Percentiles rank a stretch among this genome's conserved stretches.
These are phyloP conservation scores for Plasmodium knowlesi DNA, from an alignment of 169 alveolate genomes.

Conservation along the genomic window DNA sequence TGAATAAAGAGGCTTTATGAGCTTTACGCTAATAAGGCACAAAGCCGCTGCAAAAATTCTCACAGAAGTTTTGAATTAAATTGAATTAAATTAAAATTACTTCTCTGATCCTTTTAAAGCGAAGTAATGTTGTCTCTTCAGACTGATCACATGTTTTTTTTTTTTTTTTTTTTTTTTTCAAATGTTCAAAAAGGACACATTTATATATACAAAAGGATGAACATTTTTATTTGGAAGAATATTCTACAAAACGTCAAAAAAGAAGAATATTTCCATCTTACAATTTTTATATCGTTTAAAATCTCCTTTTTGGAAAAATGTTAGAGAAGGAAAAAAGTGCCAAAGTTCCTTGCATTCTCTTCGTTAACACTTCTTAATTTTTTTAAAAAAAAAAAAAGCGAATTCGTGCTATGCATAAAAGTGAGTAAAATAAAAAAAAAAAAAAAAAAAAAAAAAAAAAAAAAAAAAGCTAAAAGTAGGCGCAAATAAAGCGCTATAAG, in stretches of 20 bases:
- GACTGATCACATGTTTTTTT: not conserved
- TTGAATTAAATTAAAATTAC: not conserved
- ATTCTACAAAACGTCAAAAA: not conserved
- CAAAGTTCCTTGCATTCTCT: not conserved
- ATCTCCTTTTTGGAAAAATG: slow-evolving; percentile 15
- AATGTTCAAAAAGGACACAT: not conserved
- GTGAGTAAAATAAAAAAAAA: not conserved
- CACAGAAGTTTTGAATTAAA: not conserved
- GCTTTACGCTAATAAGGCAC: not conserved
- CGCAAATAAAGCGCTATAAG: not conserved
- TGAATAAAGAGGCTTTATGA: not conserved
- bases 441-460: not conserved
- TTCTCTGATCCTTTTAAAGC: not conserved
- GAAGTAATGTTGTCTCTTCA: not conserved
- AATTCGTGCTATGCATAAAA: slow-evolving; percentile 1
- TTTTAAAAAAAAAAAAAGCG: not conserved
- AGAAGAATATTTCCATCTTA: not conserved
- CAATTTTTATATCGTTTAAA: not conserved
- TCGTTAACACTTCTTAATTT: not conserved
- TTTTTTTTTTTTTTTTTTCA: not conserved
- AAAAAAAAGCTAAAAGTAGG: not conserved
- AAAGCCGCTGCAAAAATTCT: not conserved
- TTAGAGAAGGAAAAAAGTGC: slow-evolving; percentile 16
- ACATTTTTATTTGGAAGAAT: not conserved
- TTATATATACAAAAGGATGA: not conserved